Percentiles rank a stretch among this genome's conserved stretches.
phyloP scores from a whole-genome alignment of 2,329 filamentous ascomycete species.

The Sporothrix brasiliensis region DNA sequence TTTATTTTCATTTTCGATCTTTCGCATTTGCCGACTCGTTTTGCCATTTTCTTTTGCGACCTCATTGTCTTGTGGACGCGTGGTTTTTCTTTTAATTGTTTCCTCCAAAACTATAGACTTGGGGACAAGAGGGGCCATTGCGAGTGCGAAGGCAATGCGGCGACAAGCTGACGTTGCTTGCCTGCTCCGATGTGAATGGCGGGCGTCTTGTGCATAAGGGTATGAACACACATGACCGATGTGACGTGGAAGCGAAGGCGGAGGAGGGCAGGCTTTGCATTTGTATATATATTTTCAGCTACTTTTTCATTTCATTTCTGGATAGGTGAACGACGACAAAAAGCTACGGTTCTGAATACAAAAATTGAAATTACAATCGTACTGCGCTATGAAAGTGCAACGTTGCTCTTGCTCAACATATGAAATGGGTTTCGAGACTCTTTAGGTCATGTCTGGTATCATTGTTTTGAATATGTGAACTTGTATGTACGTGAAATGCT shows the following conservation, averaged over 20 bases:
- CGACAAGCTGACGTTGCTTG: background rate
- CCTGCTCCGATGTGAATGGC: background rate
- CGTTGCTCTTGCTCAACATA: background rate
- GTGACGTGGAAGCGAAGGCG: conserved; percentile 15
- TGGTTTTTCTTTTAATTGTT: conserved; percentile 17
- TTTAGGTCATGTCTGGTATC: background rate
- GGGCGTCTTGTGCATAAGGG: conserved; percentile 24
- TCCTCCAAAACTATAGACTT: conserved; percentile 25
- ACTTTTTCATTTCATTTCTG: conserved; percentile 24
- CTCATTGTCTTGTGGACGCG: conserved; percentile 10
- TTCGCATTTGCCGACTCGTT: conserved; percentile 29
- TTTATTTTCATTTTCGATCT: conserved; percentile 15
- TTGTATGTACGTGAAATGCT: background rate
- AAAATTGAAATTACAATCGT: background rate
- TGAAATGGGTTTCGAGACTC: background rate
- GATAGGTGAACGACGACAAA: conserved; percentile 31
- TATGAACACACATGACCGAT: conserved; percentile 20
- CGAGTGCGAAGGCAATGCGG: background rate
- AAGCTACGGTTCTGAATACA: conserved; percentile 20
- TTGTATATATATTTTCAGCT: conserved; percentile 33
- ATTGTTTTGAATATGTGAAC: background rate
- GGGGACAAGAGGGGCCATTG: conserved; percentile 1
- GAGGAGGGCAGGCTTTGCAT: conserved; percentile 30
- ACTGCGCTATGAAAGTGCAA: too few species aligned
- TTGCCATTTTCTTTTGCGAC: conserved; percentile 26